These are phyloP conservation scores for Pleurotus platypus DNA, from an alignment of 768 basidiomycete species.

Conservation along the genomic window DNA sequence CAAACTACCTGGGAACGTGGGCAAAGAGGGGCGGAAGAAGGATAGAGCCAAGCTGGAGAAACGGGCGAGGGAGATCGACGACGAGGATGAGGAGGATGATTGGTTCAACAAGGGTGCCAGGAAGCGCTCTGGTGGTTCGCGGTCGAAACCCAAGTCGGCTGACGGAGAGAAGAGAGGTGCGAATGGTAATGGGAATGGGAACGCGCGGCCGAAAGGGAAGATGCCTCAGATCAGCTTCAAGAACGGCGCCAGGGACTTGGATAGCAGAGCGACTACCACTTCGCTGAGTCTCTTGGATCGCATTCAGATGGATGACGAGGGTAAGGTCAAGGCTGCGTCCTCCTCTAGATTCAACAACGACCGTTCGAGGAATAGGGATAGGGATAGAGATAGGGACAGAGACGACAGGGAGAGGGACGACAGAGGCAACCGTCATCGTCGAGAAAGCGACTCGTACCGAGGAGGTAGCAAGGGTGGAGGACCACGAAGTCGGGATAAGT, in stretches of 20 bases:
- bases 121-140: conserved; percentile 17
- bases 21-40: conserved; percentile 60
- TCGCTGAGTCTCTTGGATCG: conserved; percentile 35
- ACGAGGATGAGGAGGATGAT: conserved; percentile 55
- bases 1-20: conserved; percentile 50
- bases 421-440: neutral
- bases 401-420: conserved; percentile 12
- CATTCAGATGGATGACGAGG: conserved; percentile 10
- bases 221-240: neutral
- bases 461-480: neutral
- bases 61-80: conserved; percentile 36
- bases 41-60: conserved; percentile 53
- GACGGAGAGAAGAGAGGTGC: conserved; percentile 8
- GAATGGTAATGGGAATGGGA: conserved; percentile 5
- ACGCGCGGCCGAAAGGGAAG: conserved; percentile 2
- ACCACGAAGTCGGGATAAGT: neutral
- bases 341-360: neutral
- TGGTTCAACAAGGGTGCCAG: conserved; percentile 54
- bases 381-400: conserved; percentile 15
- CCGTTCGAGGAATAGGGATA: conserved; percentile 15
- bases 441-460: conserved; percentile 10
- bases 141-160: neutral
- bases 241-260: conserved; percentile 24
- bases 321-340: conserved; percentile 9
- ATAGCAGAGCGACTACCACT: conserved; percentile 20